Base-by-base conservation (phyloP, 495 filamentous ascomycete species). In the Daldinia vernicosa region DNA sequence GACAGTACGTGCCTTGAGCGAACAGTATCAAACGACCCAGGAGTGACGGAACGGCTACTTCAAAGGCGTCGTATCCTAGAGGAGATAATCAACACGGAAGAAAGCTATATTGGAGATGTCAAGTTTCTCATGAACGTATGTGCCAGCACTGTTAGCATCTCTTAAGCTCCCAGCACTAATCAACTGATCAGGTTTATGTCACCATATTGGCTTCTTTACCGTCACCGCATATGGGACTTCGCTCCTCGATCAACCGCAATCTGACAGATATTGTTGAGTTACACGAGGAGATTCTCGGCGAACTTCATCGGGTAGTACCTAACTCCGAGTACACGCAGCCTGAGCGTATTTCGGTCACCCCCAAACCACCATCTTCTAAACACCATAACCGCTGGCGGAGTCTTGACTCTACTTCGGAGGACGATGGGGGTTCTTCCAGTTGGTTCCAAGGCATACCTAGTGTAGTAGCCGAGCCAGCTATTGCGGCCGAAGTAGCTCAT, bases 21-120 rank as follows among this genome's bases (percentile, higher is more conserved):
- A 39, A 87, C 82, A 45, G 74, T 82, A 55, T 74, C 82, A n/a
- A 77, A 89, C 32, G 93, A 97, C 71, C 86, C 91, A 61, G 89
- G 83, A n/a, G 90, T 91, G 26, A 86, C 86, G 47, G 85, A 87
- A 58, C 85, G 95, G 24, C 85, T 93, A 12, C 74, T 90, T 43
- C 90, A 93, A 71, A 86, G 95, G 57, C 89, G 92, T 9, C 87
- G 88, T 62, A 89, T 94, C 19, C 76, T 98, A 43, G 91, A 93
- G 70, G 95, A 99, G 77, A 80, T 99, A 19, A 85, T 97, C 58
- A 85, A 78, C 47, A 95, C 93, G 0, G 95, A 98, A 78, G 91
- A 94, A 74, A 89, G 92, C 70, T 98, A 98, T 80, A 87, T 98
- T 61, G 88, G 87, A 17, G 95, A 97, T 67, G 78, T 98, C 58